A percentile compares a stretch with the other conserved stretches of the same genome.
Evolutionary conservation across 768 basidiomycete species (phyloP).

Genomic region (Pleurotus platypus): DNA sequence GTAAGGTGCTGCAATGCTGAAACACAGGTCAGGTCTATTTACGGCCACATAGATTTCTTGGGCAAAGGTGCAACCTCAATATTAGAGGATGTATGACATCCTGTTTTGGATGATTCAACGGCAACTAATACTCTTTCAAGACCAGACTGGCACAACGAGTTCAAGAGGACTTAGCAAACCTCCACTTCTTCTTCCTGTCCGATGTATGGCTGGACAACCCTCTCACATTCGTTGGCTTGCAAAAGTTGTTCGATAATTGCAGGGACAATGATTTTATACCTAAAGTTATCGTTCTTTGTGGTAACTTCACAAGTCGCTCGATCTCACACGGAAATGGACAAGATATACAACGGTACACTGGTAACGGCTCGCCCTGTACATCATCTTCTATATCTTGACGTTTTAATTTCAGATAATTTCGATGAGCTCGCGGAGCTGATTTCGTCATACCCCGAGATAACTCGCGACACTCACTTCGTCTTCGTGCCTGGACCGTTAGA

Average conservation of each 20-base stretch:
- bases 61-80: constrained; percentile 92
- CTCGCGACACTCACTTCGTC: constrained; percentile 81
- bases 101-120: not conserved
- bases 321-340: constrained; percentile 74
- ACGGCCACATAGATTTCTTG: constrained; percentile 95
- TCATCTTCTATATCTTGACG: no score
- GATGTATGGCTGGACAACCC: constrained; percentile 96
- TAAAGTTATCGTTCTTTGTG: constrained; percentile 86
- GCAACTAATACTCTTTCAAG: constrained; percentile 29
- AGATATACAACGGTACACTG: constrained; percentile 83
- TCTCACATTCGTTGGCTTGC: constrained; percentile 73
- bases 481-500: constrained; percentile 95
- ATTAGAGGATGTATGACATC: constrained; percentile 75
- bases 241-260: constrained; percentile 86
- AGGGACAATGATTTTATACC: constrained; percentile 86
- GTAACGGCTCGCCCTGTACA: constrained; percentile 30
- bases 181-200: constrained; percentile 90
- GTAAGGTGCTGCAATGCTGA: not conserved
- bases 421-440: constrained; percentile 85
- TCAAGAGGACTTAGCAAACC: constrained; percentile 65
- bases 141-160: constrained; percentile 59
- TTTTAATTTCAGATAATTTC: constrained; percentile 64
- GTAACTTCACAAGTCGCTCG: constrained; percentile 88
- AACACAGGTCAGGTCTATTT: constrained; percentile 65
- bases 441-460: constrained; percentile 72